phyloP scores from a whole-genome alignment of 768 basidiomycete species.

The Tricholoma flavovirens region DNA sequence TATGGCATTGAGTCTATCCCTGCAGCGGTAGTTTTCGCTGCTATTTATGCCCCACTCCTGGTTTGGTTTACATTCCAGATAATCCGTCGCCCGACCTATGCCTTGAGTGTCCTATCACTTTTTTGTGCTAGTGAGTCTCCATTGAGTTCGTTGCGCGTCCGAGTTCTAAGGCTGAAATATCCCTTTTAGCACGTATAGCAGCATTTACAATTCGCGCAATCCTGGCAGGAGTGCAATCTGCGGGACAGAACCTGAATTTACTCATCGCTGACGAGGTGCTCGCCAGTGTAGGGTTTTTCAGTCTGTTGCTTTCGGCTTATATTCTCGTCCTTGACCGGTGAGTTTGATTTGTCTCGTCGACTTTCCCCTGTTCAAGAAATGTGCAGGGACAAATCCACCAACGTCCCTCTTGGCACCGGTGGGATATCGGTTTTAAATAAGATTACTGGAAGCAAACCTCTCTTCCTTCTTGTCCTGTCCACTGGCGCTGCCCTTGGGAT shows the following conservation, averaged over 20 bases:
- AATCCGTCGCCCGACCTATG: slow-evolving; percentile 28
- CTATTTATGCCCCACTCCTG: slow-evolving; percentile 27
- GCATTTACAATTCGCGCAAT: slow-evolving; percentile 25
- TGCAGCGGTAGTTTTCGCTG: slow-evolving; percentile 31
- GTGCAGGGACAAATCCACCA: slow-evolving; percentile 17
- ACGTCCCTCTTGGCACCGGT: slow-evolving; percentile 5
- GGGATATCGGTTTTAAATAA: slow-evolving; percentile 11
- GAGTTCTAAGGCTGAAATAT: not conserved
- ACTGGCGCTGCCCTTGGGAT: slow-evolving; percentile 31
- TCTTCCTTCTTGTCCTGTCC: slow-evolving; percentile 25
- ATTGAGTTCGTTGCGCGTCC: not conserved
- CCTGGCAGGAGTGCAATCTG: slow-evolving; percentile 16
- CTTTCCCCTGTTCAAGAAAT: not conserved
- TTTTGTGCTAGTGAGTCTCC: slow-evolving; percentile 34
- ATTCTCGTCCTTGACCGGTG: slow-evolving; percentile 29
- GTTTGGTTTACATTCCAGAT: slow-evolving; percentile 26
- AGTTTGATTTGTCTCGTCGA: not conserved
- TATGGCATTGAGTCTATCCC: slow-evolving; percentile 30
- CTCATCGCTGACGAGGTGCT: slow-evolving; percentile 24
- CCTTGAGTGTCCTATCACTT: slow-evolving; percentile 26
- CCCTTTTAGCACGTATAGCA: slow-evolving; percentile 19
- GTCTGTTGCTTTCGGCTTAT: slow-evolving; percentile 27
- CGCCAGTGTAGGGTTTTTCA: slow-evolving; percentile 28
- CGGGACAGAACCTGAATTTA: slow-evolving; percentile 20
- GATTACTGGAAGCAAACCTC: slow-evolving; percentile 23